These are phyloP conservation scores for Sisymbrium irio DNA, from an alignment of 345 rosid genomes.

Conservation along the genomic window DNA sequence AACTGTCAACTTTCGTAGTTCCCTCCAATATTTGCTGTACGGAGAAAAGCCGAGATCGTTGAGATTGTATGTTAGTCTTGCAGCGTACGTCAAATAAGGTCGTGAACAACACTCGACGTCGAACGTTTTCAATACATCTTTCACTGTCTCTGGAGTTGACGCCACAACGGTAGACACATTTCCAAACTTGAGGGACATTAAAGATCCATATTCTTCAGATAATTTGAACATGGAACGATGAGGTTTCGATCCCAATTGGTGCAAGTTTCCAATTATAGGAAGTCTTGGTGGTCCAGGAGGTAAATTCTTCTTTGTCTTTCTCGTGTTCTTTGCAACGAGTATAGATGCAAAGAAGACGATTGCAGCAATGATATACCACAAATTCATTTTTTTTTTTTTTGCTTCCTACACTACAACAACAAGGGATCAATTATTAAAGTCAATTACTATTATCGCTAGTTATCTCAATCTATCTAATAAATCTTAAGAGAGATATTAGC, in stretches of 20 bases:
- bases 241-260: slow-evolving; percentile 38
- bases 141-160: slow-evolving; percentile 43
- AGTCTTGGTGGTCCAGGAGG: slow-evolving; percentile 43
- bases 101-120: slow-evolving; percentile 40
- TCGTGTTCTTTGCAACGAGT: slow-evolving; percentile 10
- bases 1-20: slow-evolving; percentile 32
- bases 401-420: slow-evolving; percentile 13
- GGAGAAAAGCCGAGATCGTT: slow-evolving; percentile 36
- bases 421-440: background rate
- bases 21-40: slow-evolving; percentile 34
- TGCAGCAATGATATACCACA: slow-evolving; percentile 18
- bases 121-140: slow-evolving; percentile 32
- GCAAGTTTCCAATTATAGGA: slow-evolving; percentile 47
- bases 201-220: slow-evolving; percentile 43
- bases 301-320: slow-evolving; percentile 12
- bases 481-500: background rate
- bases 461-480: background rate
- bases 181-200: slow-evolving; percentile 46
- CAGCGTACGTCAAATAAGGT: slow-evolving; percentile 30
- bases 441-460: background rate
- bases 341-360: slow-evolving; percentile 16
- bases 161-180: slow-evolving; percentile 37
- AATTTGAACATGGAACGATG: slow-evolving; percentile 35
- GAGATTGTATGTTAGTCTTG: slow-evolving; percentile 27
- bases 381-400: slow-evolving; percentile 18